Percentiles rank a stretch among this genome's conserved stretches.
These are phyloP conservation scores for Elsinoe fawcettii DNA, from an alignment of 2,329 filamentous ascomycete species.

Conservation along the genomic window DNA sequence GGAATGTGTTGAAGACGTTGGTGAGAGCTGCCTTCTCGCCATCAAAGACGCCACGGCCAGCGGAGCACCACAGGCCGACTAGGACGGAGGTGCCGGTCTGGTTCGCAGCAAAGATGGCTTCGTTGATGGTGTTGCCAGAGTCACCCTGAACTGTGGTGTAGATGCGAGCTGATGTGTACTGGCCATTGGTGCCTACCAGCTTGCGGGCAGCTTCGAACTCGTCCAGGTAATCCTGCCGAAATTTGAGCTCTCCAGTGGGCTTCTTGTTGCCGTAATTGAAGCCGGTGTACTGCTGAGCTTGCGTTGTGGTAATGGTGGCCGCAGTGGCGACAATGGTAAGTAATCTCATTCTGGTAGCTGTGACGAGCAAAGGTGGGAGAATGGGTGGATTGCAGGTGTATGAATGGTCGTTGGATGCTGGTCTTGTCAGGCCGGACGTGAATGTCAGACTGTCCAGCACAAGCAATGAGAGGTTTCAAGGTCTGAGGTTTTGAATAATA, in stretches of 20 bases:
- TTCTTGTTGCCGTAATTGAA: constrained; percentile 67
- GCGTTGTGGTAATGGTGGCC: neutral
- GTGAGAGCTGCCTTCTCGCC: constrained; percentile 69
- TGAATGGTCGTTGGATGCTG: neutral
- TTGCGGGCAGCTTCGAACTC: constrained; percentile 57
- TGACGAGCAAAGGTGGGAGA: neutral
- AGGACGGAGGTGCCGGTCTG: constrained; percentile 69
- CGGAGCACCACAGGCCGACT: constrained; percentile 77
- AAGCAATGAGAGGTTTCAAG: neutral
- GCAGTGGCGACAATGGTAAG: neutral
- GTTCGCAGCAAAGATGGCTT: constrained; percentile 72
- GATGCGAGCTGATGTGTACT: constrained; percentile 62
- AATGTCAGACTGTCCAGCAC: neutral
- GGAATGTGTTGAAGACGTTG: constrained; percentile 61
- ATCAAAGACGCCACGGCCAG: constrained; percentile 51
- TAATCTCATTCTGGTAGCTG: neutral
- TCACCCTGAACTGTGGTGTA: constrained; percentile 63
- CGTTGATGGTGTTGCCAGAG: constrained; percentile 52
- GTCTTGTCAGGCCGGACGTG: neutral
- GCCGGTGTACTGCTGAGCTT: constrained; percentile 13
- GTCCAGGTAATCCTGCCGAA: constrained; percentile 55
- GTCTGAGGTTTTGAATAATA: neutral
- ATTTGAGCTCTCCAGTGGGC: constrained; percentile 52
- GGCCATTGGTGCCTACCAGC: constrained; percentile 47
- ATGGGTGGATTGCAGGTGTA: neutral